Base-by-base conservation (phyloP, 208 protist genomes). In the Vickermania ingenoplastis region DNA sequence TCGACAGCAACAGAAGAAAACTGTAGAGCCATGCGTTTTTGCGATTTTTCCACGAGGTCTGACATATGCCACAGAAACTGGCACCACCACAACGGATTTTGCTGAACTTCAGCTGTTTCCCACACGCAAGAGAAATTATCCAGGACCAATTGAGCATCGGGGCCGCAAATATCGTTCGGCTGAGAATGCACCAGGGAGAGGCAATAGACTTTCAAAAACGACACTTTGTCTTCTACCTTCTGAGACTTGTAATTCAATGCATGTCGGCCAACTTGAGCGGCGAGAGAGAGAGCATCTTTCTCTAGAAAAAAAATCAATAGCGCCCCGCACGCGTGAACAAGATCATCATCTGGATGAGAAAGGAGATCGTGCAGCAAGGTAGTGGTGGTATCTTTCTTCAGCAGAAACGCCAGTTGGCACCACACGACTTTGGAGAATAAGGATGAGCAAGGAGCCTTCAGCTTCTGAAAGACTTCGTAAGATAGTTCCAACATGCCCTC, bases 31-130 rank as follows among this genome's bases (percentile, higher is more conserved):
- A n/a, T n/a, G n/a, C n/a, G n/a, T n/a, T n/a, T n/a, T n/a, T n/a
- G n/a, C 1, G 3, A 2, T 3, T 67, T 57, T 13, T 45, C 14
- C 11, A 79, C 51, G 0, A 51, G 31, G 25, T 77, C 67, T 0
- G 53, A 52, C 5, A 66, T 31, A 53, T 71, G 61, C 61, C 67
- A 77, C 22, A 83, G 58, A 26, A 71, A 57, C 14, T 61, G 65
- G 23, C 64, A 67, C 76, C 76, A 83, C 76, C 76, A 79, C n/a
- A 22, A 31, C 4, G 52, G 22, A 5, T 27, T 36, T 0, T 11
- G 0, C 1, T 17, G 5, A 1, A 51, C 27, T 1, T 70, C 25
- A n/a, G 30, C 5, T 24, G 31, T n/a, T n/a, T n/a, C n/a, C n/a
- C n/a, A n/a, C n/a, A n/a, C n/a, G n/a, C n/a, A n/a, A n/a, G n/a